phyloP scores from a whole-genome alignment of 768 basidiomycete genomes.

The Podaxis sp. region DNA sequence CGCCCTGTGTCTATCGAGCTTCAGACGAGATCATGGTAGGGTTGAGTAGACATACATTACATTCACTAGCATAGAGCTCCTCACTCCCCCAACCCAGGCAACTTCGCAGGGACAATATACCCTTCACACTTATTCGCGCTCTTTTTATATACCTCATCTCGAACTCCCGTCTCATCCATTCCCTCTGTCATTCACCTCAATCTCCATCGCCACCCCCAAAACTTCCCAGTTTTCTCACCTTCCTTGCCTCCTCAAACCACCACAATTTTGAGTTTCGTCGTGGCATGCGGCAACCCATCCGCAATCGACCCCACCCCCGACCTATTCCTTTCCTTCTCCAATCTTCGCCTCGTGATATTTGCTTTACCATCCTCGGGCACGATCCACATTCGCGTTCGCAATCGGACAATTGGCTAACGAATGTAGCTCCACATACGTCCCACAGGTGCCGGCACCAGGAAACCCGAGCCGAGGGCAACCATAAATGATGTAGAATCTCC shows the following conservation, averaged over 20 bases:
- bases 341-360: conserved; percentile 29
- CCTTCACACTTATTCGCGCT: conserved; percentile 23
- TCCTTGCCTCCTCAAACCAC: conserved; percentile 9
- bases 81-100: conserved; percentile 37
- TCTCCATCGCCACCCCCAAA: conserved; percentile 9
- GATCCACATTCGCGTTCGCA: conserved; percentile 31
- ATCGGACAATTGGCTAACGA: conserved; percentile 33
- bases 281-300: neutral
- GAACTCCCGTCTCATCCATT: conserved; percentile 35
- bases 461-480: conserved; percentile 39
- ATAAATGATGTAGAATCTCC: conserved; percentile 42
- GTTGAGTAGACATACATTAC: conserved; percentile 18
- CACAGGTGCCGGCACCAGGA: conserved; percentile 26
- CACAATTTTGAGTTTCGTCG: neutral
- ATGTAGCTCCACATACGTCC: conserved; percentile 31
- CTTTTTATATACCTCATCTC: conserved; percentile 34
- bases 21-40: conserved; percentile 9
- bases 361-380: conserved; percentile 36
- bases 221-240: conserved; percentile 8
- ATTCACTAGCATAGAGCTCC: conserved; percentile 34
- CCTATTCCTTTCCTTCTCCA: conserved; percentile 31
- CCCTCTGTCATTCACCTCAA: conserved; percentile 20
- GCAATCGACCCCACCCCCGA: conserved; percentile 19
- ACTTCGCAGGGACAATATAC: conserved; percentile 25
- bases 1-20: conserved; percentile 18